Evolutionary conservation across 164 flowering plant genomes (phyloP).

Genomic region (Annona squamosa): DNA sequence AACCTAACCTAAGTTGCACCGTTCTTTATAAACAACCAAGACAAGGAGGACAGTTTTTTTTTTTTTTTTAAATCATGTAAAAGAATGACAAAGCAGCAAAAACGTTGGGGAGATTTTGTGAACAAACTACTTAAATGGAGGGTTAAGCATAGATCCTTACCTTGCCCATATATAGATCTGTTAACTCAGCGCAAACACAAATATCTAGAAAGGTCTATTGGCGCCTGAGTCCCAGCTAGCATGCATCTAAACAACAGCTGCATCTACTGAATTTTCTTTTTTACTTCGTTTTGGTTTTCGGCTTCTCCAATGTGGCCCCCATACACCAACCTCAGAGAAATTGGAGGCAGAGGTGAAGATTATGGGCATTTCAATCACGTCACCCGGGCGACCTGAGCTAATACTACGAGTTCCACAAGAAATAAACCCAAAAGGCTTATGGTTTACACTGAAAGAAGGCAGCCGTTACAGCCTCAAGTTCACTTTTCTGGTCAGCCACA

Average conservation of each 20-base stretch:
- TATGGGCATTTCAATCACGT: conserved; percentile 37
- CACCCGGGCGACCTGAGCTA: conserved; percentile 49
- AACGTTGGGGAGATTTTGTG: no score
- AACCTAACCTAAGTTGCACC: no score
- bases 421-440: conserved; percentile 40
- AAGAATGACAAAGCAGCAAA: no score
- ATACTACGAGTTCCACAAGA: conserved; percentile 41
- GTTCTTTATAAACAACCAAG: no score
- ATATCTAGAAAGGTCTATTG: neutral
- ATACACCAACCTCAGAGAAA: conserved; percentile 26
- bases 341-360: conserved; percentile 57
- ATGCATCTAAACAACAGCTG: neutral
- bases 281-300: neutral
- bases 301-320: neutral
- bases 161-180: neutral
- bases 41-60: no score
- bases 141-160: neutral
- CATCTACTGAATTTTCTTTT: neutral
- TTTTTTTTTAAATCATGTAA: no score
- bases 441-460: conserved; percentile 66
- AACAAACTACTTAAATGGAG: no score
- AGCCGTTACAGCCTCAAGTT: conserved; percentile 46
- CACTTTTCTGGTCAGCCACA: conserved; percentile 46
- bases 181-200: no score
- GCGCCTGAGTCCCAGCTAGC: neutral